A percentile compares a stretch with the other conserved stretches of the same genome.
Conservation (phyloP, 495 filamentous ascomycete genomes). For the Penicillium atrosanguineum region DNA sequence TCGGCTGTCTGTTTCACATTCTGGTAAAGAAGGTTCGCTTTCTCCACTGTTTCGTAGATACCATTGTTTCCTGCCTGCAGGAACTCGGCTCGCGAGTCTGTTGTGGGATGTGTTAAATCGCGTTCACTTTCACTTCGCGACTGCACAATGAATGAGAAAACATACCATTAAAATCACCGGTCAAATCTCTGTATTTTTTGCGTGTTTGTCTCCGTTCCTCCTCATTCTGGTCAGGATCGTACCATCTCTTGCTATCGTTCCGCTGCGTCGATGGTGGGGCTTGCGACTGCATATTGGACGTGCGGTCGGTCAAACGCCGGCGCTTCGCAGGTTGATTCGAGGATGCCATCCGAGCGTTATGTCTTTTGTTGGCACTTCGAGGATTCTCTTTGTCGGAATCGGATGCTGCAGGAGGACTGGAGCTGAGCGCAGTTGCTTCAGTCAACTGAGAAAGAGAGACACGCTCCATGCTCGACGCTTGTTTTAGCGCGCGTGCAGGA, state of each 20-base stretch:
- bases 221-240: constrained; percentile 85
- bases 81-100: constrained; percentile 67
- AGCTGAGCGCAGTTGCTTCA: constrained; percentile 14
- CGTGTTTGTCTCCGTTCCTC: constrained; percentile 72
- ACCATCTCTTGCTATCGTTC: constrained; percentile 48
- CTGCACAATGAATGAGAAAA: not conserved
- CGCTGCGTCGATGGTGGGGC: constrained; percentile 21
- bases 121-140: not conserved
- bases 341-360: constrained; percentile 28
- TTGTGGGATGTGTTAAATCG: constrained; percentile 6
- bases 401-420: constrained; percentile 40
- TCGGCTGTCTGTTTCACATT: constrained; percentile 90
- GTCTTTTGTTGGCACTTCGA: constrained; percentile 23
- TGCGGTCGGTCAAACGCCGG: constrained; percentile 39
- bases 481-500: not conserved
- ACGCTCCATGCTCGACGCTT: constrained; percentile 30
- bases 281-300: constrained; percentile 32
- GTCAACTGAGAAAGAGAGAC: constrained; percentile 23
- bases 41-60: constrained; percentile 58
- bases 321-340: constrained; percentile 33
- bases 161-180: constrained; percentile 62
- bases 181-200: constrained; percentile 63
- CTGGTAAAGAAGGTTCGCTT: constrained; percentile 61
- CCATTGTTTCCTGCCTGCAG: constrained; percentile 59
- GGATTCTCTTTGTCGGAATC: constrained; percentile 63